Conservation (phyloP, 2,329 filamentous ascomycete species). For the Macroventuria anomochaeta region DNA sequence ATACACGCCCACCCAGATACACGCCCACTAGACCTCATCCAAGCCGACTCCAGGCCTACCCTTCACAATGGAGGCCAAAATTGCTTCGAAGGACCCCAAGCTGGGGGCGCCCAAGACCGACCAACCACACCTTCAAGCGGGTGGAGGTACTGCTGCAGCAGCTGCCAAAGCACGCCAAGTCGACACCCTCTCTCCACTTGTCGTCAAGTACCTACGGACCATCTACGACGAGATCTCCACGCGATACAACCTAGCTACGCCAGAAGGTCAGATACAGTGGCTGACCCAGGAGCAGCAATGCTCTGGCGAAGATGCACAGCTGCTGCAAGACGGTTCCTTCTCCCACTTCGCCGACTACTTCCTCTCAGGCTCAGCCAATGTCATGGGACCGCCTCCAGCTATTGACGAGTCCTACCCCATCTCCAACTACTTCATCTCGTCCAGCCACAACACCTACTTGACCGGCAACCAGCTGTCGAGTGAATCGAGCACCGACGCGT, state of each 20-base stretch:
- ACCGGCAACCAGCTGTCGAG: constrained; percentile 85
- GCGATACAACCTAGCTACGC: constrained; percentile 39
- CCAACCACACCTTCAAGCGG: constrained; percentile 47
- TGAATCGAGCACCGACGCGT: constrained; percentile 76
- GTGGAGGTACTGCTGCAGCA: constrained; percentile 44
- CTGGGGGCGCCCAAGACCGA: constrained; percentile 41
- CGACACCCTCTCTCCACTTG: constrained; percentile 37
- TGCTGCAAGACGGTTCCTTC: constrained; percentile 42
- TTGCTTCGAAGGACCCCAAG: constrained; percentile 36
- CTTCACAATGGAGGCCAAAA: constrained; percentile 24
- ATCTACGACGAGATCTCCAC: constrained; percentile 40
- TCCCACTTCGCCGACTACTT: constrained; percentile 53
- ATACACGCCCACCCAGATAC: no score
- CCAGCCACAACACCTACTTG: constrained; percentile 93
- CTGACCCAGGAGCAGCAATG: constrained; percentile 42
- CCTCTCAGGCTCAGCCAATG: constrained; percentile 54
- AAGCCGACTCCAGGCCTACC: neutral
- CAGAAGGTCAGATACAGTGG: constrained; percentile 42
- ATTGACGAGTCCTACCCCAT: constrained; percentile 71
- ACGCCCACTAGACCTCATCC: no score
- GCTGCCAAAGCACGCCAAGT: constrained; percentile 37
- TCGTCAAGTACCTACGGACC: constrained; percentile 38
- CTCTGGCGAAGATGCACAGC: constrained; percentile 27
- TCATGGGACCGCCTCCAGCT: constrained; percentile 51
- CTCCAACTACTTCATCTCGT: constrained; percentile 92